Evolutionary conservation across 2,329 filamentous ascomycete species (phyloP), one percentile per base, ranked within the genome.

Genomic region (Talaromyces albobiverticillius): DNA sequence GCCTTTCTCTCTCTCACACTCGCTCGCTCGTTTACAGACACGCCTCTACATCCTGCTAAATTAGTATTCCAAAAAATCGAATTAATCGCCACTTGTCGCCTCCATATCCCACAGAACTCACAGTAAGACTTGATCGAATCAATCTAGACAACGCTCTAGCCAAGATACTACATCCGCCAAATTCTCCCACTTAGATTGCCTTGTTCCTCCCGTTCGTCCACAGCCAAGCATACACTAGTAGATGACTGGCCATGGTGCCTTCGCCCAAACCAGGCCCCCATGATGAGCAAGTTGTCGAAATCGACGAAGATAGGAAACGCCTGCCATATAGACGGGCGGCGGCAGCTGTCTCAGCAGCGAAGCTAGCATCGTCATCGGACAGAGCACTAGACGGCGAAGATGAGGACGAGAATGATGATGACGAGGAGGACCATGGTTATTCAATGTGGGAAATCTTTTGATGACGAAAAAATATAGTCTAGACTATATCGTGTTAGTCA

Each of bases 361-460:
- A 38, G n/a, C 9, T n/a, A 7, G 36, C 18, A 3, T 40, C 36
- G 22, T 9, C 6, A 32, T 40, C 36, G 23, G 25, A 26, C 4
- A 23, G 11, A 26, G 40, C 4, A 16, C n/a, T 34, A 25, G 45
- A 49, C 26, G 22, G 36, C 13, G 40, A 25, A 29, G 46, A 38
- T 11, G 22, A 31, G 26, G 40, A 46, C 13, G 34, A 42, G 75
- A 10, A 65, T 58, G 34, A 63, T 55, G 49, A 53, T 78, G 26
- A 40, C 16, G 16, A 13, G 54, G 61, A 61, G 10, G 56, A 54
- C 16, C 55, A 62, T 16, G 49, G 51, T 13, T 51, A 59, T 42
- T 68, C 64, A 59, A 63, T 67, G 66, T 67, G 52, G 51, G 61
- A 52, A 22, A 43, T 49, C 38, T 38, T 26, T 34, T 45, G n/a